Base-by-base conservation (phyloP, 805 yeast genomes). In the Cyberlindnera japonica region DNA sequence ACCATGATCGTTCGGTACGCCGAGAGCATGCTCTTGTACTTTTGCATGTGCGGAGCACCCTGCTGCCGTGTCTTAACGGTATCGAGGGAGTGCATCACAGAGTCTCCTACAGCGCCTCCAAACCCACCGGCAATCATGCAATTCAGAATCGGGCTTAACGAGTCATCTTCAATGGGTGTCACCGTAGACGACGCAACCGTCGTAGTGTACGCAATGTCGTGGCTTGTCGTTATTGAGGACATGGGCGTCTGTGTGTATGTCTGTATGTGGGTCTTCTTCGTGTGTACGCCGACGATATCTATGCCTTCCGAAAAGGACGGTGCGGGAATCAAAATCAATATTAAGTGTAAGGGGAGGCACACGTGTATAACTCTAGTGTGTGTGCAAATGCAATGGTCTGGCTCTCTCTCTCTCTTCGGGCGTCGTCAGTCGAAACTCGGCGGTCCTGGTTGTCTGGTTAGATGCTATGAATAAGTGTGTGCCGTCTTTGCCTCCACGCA, bases 51-150 rank as follows among this genome's bases (percentile, higher is more conserved):
- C 17, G 85, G 81, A 4, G 95, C 85, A n/a, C 96, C 98, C 59
- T 93, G 99, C 61, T 93, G 99, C 47, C 99, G 72, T 2, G 99
- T 93, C 60, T 93, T 93, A 23, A 93, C 96, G 0, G 99, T 93
- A 58, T 93, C 99, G 25, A 93, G 65, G 0, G 98, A 90, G 63
- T 93, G 97, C 97, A 93, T 93, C 22, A 78, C 66, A 2, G 93
- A 74, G 55, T 91, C 99, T 12, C 97, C 98, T 27, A 90, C 76
- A 40, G 86, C 81, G 1, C 98, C 99, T 7, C 99, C 99, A 35
- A 91, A 64, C 1, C 95, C 97, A 30, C 99, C 99, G 0, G 97
- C 96, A 28, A 89, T 40, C 70, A 88, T 70, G 57, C 88, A 77
- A 54, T 75, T 71, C 47, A 74, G 33, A 18, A 83, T 61, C 6